phyloP scores from a whole-genome alignment of 2,329 filamentous ascomycete genomes.

The Daldinia eschscholtzii region DNA sequence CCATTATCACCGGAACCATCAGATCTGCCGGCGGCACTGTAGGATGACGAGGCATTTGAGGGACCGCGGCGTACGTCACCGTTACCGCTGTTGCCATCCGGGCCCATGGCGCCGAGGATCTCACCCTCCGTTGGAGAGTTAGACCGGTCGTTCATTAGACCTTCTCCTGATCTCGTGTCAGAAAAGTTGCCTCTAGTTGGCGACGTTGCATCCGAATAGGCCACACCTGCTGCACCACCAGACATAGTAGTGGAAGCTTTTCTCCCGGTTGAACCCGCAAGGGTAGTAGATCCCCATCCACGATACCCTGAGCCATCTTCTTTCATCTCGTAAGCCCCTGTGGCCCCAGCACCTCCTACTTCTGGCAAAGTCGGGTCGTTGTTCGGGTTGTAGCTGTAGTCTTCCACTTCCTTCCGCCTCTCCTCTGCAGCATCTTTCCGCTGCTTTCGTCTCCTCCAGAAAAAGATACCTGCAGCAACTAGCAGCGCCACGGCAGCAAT shows the following conservation, averaged over 20 bases:
- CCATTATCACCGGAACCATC: slow-evolving; percentile 71
- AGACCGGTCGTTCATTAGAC: slow-evolving; percentile 66
- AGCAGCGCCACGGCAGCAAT: slow-evolving; percentile 89
- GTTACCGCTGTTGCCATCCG: slow-evolving; percentile 69
- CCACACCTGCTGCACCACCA: slow-evolving; percentile 73
- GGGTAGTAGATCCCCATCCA: slow-evolving; percentile 89
- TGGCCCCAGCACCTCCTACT: slow-evolving; percentile 59
- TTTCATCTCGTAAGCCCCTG: slow-evolving; percentile 77
- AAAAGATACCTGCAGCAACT: slow-evolving; percentile 79
- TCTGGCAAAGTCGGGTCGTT: slow-evolving; percentile 82
- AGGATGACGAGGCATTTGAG: slow-evolving; percentile 96
- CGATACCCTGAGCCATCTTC: slow-evolving; percentile 88
- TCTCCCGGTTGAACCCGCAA: slow-evolving; percentile 75
- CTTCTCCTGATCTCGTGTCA: slow-evolving; percentile 77
- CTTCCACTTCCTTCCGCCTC: slow-evolving; percentile 94
- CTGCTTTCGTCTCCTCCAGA: slow-evolving; percentile 91
- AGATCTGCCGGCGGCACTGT: slow-evolving; percentile 84
- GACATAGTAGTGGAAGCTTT: slow-evolving; percentile 93
- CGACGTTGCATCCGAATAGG: slow-evolving; percentile 80
- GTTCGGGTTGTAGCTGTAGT: slow-evolving; percentile 98
- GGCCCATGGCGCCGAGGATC: slow-evolving; percentile 85
- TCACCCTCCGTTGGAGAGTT: slow-evolving; percentile 77
- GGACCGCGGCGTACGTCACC: slow-evolving; percentile 87
- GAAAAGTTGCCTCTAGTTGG: slow-evolving; percentile 74
- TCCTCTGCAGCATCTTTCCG: slow-evolving; percentile 87